Evolutionary conservation across 352 stramenopile genomes (phyloP).

Genomic region (Phytophthora sp.): DNA sequence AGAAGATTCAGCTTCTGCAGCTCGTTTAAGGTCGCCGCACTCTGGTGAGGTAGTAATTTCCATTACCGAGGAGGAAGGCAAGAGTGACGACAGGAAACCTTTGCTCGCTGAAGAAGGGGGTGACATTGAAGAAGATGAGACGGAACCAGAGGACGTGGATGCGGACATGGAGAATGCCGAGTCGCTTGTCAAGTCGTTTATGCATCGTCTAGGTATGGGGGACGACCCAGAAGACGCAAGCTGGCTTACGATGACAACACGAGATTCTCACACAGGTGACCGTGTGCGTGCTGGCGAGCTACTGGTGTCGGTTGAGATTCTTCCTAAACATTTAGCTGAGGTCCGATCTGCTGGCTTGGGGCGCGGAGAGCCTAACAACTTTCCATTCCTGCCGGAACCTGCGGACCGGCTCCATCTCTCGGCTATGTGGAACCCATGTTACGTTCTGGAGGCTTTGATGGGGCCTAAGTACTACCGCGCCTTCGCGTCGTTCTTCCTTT

Average conservation of each 20-base stretch:
- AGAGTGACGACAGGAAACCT: constrained; percentile 20
- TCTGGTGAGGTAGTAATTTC: constrained; percentile 31
- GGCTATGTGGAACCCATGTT: constrained; percentile 85
- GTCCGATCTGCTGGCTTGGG: constrained; percentile 75
- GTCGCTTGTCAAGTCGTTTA: constrained; percentile 74
- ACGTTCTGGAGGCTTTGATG: constrained; percentile 80
- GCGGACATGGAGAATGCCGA: constrained; percentile 66
- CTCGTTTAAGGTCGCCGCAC: constrained; percentile 24
- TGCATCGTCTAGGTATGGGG: constrained; percentile 77
- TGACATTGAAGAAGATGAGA: constrained; percentile 32
- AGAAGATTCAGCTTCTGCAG: constrained; percentile 28
- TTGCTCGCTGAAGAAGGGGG: constrained; percentile 21
- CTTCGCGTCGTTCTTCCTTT: constrained; percentile 72
- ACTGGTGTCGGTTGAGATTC: constrained; percentile 76
- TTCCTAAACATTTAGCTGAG: constrained; percentile 60
- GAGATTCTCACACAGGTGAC: constrained; percentile 61
- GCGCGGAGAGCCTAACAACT: constrained; percentile 81
- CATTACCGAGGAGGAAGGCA: constrained; percentile 24
- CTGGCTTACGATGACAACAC: constrained; percentile 79
- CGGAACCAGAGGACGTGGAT: constrained; percentile 28
- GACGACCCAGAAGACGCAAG: constrained; percentile 78
- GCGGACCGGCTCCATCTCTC: constrained; percentile 76
- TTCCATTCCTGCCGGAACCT: constrained; percentile 74
- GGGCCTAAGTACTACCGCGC: constrained; percentile 74
- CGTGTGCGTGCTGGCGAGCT: constrained; percentile 69